A percentile compares a stretch with the other conserved stretches of the same genome.
phyloP scores from a whole-genome alignment of 73 alveolate species.

The Symbiodinium natans region DNA sequence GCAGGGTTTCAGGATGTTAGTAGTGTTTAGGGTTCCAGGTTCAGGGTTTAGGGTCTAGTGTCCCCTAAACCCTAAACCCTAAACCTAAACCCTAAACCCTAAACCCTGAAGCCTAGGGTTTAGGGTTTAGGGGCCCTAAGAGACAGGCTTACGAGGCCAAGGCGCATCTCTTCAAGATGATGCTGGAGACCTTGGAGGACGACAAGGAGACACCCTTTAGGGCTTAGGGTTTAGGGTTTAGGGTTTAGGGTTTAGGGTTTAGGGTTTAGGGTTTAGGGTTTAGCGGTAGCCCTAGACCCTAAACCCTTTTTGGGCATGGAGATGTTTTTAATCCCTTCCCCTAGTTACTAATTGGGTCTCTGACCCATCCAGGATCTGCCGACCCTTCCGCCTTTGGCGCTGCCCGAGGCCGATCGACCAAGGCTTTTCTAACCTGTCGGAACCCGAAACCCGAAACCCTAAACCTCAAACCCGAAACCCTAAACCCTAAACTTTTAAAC shows the following conservation, averaged over 20 bases:
- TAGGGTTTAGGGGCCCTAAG: no score
- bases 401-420: slow-evolving; percentile 54
- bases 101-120: neutral
- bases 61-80: neutral
- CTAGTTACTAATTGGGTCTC: no score
- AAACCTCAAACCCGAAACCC: no score
- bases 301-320: no score
- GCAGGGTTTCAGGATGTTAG: no score
- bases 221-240: neutral
- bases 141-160: slow-evolving; percentile 53
- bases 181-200: slow-evolving; percentile 42
- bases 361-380: slow-evolving; percentile 12
- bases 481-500: no score
- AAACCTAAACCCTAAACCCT: neutral
- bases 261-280: no score
- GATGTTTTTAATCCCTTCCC: no score
- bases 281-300: neutral
- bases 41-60: neutral
- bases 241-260: no score
- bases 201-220: neutral
- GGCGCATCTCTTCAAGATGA: slow-evolving; percentile 78
- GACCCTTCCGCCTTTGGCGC: slow-evolving; percentile 15
- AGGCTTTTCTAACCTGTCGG: no score
- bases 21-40: neutral
- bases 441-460: no score